A percentile compares a stretch with the other conserved stretches of the same genome.
Conservation (phyloP, 306 rosid genomes). For the Acacia melanoxylon region DNA sequence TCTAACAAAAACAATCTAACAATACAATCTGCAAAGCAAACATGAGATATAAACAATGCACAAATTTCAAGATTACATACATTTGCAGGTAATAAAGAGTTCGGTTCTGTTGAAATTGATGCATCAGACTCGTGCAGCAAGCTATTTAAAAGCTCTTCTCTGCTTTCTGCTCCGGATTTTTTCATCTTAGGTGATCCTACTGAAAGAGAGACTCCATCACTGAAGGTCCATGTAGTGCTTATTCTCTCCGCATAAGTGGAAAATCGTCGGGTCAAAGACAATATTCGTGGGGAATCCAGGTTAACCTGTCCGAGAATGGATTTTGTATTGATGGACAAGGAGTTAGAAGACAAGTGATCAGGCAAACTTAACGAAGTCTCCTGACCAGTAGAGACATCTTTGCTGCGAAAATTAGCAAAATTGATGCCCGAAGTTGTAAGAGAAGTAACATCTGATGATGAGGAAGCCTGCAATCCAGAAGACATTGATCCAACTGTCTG, state of each 20-base stretch:
- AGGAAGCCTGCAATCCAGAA: conserved; percentile 75
- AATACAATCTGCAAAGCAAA: conserved; percentile 15
- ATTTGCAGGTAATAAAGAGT: conserved; percentile 53
- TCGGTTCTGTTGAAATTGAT: conserved; percentile 51
- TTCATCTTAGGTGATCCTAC: conserved; percentile 86
- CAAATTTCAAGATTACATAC: conserved; percentile 46
- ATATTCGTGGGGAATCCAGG: conserved; percentile 54
- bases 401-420: conserved; percentile 62
- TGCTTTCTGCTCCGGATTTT: conserved; percentile 88
- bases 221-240: conserved; percentile 71
- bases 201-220: conserved; percentile 62
- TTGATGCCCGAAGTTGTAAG: conserved; percentile 52
- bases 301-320: conserved; percentile 60
- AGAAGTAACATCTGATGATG: conserved; percentile 45
- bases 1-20: conserved; percentile 12
- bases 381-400: conserved; percentile 66
- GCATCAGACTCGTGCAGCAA: conserved; percentile 65
- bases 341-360: conserved; percentile 50
- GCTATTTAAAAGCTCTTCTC: conserved; percentile 79
- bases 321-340: conserved; percentile 62
- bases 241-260: conserved; percentile 95
- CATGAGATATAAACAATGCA: conserved; percentile 26
- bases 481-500: conserved; percentile 69
- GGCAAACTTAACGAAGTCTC: conserved; percentile 65
- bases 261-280: conserved; percentile 65